These are phyloP conservation scores for Solanum sparsipilum DNA, from an alignment of 257 asterid species.

Conservation along the genomic window DNA sequence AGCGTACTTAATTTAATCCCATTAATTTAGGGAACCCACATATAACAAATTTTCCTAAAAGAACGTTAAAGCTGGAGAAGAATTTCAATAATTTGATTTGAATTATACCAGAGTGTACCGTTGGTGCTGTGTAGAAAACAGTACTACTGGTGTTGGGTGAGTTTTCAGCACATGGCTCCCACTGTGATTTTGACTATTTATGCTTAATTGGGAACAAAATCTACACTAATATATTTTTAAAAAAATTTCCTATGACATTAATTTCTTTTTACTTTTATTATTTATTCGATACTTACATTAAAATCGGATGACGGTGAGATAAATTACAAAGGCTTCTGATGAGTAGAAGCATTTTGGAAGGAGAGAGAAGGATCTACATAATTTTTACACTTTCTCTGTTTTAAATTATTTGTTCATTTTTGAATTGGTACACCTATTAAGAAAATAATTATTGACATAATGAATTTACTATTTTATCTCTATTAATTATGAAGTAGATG, in stretches of 20 bases:
- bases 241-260: background rate
- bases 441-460: too few species aligned
- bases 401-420: too few species aligned
- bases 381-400: background rate
- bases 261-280: background rate
- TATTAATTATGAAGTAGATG: too few species aligned
- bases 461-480: too few species aligned
- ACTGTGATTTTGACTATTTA: background rate
- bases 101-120: background rate
- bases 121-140: background rate
- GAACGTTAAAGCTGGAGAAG: background rate
- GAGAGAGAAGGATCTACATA: background rate
- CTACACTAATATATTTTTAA: background rate
- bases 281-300: background rate
- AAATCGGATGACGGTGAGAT: background rate
- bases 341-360: background rate
- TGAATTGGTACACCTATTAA: accelerated
- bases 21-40: background rate
- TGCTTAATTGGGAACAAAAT: background rate
- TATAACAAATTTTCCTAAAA: background rate
- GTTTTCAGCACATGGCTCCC: background rate
- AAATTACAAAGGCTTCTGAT: background rate
- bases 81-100: background rate
- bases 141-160: background rate
- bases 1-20: background rate